Evolutionary conservation across 2,329 filamentous ascomycete species (phyloP).

Genomic region (Fusarium incarnatum): DNA sequence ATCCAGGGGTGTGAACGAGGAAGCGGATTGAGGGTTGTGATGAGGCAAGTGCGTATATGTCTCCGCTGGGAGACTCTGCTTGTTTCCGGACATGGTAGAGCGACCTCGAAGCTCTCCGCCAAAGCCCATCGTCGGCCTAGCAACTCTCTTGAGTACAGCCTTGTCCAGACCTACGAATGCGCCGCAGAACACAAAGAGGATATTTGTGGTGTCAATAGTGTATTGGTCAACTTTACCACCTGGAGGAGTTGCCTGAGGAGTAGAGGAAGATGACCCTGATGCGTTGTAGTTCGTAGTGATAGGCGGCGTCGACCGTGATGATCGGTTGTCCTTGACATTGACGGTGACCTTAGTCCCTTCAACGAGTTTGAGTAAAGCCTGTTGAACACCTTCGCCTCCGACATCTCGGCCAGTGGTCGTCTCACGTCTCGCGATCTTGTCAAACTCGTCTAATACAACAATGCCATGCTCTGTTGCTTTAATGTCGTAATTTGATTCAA

Average conservation of each 20-base stretch:
- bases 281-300: constrained; percentile 66
- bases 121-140: constrained; percentile 88
- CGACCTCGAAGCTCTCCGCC: constrained; percentile 80
- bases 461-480: constrained; percentile 89
- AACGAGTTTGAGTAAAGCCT: constrained; percentile 93
- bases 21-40: constrained; percentile 54
- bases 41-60: constrained; percentile 68
- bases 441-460: constrained; percentile 95
- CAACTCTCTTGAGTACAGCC: constrained; percentile 85
- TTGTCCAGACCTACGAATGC: constrained; percentile 95
- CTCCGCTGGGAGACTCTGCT: constrained; percentile 73
- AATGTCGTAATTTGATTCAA: constrained; percentile 90
- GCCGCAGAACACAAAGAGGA: constrained; percentile 95
- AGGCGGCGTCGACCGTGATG: constrained; percentile 63
- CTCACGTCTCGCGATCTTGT: constrained; percentile 93
- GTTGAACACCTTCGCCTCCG: constrained; percentile 94
- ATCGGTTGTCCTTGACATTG: constrained; percentile 83
- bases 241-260: constrained; percentile 60
- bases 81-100: constrained; percentile 60
- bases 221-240: constrained; percentile 70
- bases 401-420: constrained; percentile 92
- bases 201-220: constrained; percentile 92
- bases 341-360: constrained; percentile 95
- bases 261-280: constrained; percentile 56
- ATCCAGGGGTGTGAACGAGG: constrained; percentile 71